Evolutionary conservation across 345 rosid species (phyloP).

Genomic region (Aegle marmelos): DNA sequence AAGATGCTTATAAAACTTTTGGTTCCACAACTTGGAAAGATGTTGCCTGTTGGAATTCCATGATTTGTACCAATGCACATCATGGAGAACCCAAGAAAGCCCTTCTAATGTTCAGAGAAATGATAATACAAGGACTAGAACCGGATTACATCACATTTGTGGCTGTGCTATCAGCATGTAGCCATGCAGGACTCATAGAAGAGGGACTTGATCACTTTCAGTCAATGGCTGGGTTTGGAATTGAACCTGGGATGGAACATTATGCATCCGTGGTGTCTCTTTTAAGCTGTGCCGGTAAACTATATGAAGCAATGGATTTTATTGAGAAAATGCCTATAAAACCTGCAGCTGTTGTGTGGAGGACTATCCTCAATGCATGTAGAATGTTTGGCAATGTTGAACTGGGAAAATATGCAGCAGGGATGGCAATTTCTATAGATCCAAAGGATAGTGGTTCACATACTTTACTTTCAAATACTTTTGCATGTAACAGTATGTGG

Average conservation of each 20-base stretch:
- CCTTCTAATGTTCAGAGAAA: slow-evolving; percentile 48
- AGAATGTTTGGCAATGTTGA: slow-evolving; percentile 45
- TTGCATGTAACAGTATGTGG: slow-evolving; percentile 78
- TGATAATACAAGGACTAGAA: slow-evolving; percentile 50
- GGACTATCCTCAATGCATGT: slow-evolving; percentile 68
- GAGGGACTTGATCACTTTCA: slow-evolving; percentile 50
- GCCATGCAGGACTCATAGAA: slow-evolving; percentile 66
- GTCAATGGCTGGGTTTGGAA: slow-evolving; percentile 48
- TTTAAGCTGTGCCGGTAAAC: slow-evolving; percentile 59
- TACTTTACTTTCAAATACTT: slow-evolving; percentile 56
- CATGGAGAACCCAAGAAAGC: slow-evolving; percentile 65
- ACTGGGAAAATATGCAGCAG: slow-evolving; percentile 61
- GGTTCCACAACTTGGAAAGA: slow-evolving; percentile 38
- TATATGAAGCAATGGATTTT: slow-evolving; percentile 58
- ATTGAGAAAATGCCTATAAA: slow-evolving; percentile 53
- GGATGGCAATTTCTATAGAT: slow-evolving; percentile 60
- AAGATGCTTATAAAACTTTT: slow-evolving; percentile 54
- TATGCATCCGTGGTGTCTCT: slow-evolving; percentile 69
- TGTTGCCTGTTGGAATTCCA: slow-evolving; percentile 66
- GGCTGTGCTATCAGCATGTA: slow-evolving; percentile 73
- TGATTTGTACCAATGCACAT: slow-evolving; percentile 63
- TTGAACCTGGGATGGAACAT: slow-evolving; percentile 65
- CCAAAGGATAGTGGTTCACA: slow-evolving; percentile 66
- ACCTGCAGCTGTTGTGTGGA: slow-evolving; percentile 59
- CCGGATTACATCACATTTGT: slow-evolving; percentile 69